Conservation (phyloP, 1,284 basidiomycete species). For the Boletellus deceptivus region DNA sequence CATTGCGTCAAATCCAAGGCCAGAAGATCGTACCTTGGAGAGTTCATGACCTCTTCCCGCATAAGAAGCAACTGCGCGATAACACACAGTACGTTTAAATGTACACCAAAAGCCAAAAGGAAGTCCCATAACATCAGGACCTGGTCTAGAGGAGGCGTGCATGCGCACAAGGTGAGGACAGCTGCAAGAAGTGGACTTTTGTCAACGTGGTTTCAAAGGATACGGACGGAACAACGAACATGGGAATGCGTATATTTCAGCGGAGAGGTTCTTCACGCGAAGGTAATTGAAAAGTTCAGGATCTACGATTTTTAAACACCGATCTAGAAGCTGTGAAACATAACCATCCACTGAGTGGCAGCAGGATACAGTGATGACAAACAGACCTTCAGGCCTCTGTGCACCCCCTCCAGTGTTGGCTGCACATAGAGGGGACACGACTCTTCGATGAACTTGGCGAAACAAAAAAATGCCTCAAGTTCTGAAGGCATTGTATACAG, state of each 20-base stretch:
- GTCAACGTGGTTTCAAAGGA: conserved; percentile 4
- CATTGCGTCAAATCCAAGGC: neutral
- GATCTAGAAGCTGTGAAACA: conserved; percentile 74
- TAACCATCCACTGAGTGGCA: neutral
- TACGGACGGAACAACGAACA: conserved; percentile 52
- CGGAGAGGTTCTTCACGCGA: conserved; percentile 90
- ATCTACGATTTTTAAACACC: conserved; percentile 89
- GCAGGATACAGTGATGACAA: neutral
- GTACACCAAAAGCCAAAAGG: conserved; percentile 92
- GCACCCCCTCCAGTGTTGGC: conserved; percentile 92
- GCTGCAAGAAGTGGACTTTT: conserved; percentile 47
- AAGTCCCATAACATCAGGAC: conserved; percentile 97
- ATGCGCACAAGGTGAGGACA: conserved; percentile 92
- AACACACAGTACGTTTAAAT: conserved; percentile 93
- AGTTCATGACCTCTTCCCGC: conserved; percentile 83
- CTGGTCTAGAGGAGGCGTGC: conserved; percentile 93
- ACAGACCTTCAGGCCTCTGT: conserved; percentile 85
- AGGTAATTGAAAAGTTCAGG: conserved; percentile 80
- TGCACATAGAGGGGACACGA: conserved; percentile 94
- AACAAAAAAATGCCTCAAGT: conserved; percentile 95
- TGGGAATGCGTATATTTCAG: conserved; percentile 96
- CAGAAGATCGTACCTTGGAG: conserved; percentile 61
- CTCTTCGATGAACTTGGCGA: conserved; percentile 91
- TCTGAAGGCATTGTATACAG: conserved; percentile 95
- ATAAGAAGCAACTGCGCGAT: conserved; percentile 93